A percentile compares a stretch with the other conserved stretches of the same genome.
Evolutionary conservation across 2,329 filamentous ascomycete species (phyloP).

Genomic region (Trichoderma sp.): DNA sequence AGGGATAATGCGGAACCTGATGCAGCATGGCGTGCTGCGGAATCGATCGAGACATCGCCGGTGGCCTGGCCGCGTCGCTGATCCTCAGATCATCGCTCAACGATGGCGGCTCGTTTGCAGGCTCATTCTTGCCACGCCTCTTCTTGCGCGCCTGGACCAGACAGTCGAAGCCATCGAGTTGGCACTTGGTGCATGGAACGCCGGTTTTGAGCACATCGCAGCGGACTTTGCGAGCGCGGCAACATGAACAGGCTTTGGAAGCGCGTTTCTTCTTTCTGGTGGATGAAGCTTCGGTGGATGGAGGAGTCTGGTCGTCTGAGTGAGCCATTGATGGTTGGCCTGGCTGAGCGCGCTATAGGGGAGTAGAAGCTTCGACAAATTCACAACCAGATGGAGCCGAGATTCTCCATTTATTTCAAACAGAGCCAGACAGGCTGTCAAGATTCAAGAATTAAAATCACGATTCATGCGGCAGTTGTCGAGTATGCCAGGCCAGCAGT

Average conservation of each 20-base stretch:
- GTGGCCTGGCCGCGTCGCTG: background rate
- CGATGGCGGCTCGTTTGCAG: background rate
- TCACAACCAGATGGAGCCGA: background rate
- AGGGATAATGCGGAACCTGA: conserved; percentile 29
- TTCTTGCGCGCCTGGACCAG: conserved; percentile 31
- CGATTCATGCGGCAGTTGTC: background rate
- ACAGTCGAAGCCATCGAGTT: conserved; percentile 31
- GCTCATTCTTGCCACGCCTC: conserved; percentile 23
- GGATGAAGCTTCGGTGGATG: background rate
- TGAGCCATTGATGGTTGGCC: background rate
- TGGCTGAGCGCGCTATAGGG: background rate
- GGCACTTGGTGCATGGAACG: conserved; percentile 38
- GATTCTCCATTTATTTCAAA: background rate
- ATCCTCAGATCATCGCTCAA: background rate
- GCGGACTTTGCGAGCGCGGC: conserved; percentile 35
- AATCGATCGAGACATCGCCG: background rate
- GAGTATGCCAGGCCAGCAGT: background rate
- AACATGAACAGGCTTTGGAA: conserved; percentile 34
- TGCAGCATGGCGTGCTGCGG: conserved; percentile 21
- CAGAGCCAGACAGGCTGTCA: background rate
- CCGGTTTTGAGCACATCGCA: conserved; percentile 36
- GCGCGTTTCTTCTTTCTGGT: conserved; percentile 33
- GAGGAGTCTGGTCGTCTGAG: background rate
- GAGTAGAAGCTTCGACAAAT: background rate
- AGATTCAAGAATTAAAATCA: background rate